Evolutionary conservation across 495 filamentous ascomycete species (phyloP).

Genomic region (Penicillium riverlandense): DNA sequence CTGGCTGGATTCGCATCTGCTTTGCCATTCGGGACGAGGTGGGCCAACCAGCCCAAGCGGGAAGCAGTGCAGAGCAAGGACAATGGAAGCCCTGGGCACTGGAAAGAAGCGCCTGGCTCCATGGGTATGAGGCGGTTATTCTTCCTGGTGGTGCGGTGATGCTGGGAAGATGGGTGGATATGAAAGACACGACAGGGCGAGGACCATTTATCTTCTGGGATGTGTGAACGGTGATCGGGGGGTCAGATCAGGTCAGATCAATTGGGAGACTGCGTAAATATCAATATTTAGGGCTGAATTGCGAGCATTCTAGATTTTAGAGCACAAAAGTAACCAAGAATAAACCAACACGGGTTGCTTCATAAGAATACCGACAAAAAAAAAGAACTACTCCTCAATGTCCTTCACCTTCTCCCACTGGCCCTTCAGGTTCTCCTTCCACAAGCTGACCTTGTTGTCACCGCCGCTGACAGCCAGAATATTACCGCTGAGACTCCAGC

Average conservation of each 20-base stretch:
- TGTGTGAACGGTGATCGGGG: constrained; percentile 1
- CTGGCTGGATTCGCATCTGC: constrained; percentile 37
- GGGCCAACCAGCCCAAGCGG: too few relatives aligned
- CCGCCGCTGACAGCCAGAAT: constrained; percentile 86
- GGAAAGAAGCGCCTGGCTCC: constrained; percentile 19
- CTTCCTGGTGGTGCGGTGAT: constrained; percentile 41
- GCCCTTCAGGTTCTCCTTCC: constrained; percentile 55
- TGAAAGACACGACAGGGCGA: constrained; percentile 14
- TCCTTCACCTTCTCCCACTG: constrained; percentile 93
- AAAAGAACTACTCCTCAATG: constrained; percentile 68
- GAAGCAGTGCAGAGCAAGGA: not conserved
- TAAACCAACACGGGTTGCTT: too few relatives aligned
- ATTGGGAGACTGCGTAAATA: not conserved
- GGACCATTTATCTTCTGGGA: constrained; percentile 55
- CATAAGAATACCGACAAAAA: not conserved
- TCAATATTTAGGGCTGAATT: not conserved
- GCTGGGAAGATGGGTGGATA: constrained; percentile 41
- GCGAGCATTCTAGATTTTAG: not conserved
- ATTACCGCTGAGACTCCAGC: constrained; percentile 97
- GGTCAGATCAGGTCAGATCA: not conserved
- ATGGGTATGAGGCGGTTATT: constrained; percentile 43
- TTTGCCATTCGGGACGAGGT: constrained; percentile 21
- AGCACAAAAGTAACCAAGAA: constrained; percentile 1
- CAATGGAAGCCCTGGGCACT: not conserved
- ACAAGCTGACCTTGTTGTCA: constrained; percentile 89